Conservation (phyloP, 805 yeast genomes). For the Myxozyma melibiosi region DNA sequence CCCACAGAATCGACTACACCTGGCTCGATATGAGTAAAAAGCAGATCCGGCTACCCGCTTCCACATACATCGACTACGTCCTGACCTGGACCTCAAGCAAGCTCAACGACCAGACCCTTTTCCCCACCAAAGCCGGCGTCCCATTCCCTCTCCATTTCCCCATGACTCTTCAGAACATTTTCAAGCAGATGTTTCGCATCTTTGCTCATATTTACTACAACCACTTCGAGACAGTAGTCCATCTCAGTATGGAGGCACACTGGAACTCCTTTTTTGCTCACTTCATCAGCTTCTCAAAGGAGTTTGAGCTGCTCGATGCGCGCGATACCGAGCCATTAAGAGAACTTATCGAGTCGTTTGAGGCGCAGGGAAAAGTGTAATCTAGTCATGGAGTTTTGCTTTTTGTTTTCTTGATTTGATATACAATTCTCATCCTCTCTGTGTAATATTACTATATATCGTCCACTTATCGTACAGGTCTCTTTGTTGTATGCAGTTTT, state of each 20-base stretch:
- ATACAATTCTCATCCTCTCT: too few species aligned
- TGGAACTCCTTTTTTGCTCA: constrained; percentile 98
- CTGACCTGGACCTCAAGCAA: constrained; percentile 86
- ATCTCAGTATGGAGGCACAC: constrained; percentile 90
- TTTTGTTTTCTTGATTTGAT: not conserved
- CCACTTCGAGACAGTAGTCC: constrained; percentile 92
- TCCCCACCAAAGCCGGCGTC: constrained; percentile 74
- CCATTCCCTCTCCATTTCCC: constrained; percentile 87
- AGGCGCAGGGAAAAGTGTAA: constrained; percentile 70
- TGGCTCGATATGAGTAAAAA: constrained; percentile 87
- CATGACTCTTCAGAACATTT: constrained; percentile 81
- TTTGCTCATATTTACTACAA: constrained; percentile 94
- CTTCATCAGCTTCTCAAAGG: constrained; percentile 81
- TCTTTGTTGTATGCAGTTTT: constrained; percentile 16
- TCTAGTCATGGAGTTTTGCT: not conserved
- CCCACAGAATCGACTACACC: constrained; percentile 64
- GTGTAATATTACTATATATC: not conserved
- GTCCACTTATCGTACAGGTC: constrained; percentile 11
- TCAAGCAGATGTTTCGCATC: constrained; percentile 89
- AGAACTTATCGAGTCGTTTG: constrained; percentile 76
- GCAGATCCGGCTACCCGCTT: constrained; percentile 84
- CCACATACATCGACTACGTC: constrained; percentile 89
- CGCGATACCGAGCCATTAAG: constrained; percentile 77
- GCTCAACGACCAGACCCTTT: constrained; percentile 82
- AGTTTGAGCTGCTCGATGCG: constrained; percentile 77